Conservation (phyloP, 2,329 filamentous ascomycete genomes). For the Pseudocercospora eumusae region DNA sequence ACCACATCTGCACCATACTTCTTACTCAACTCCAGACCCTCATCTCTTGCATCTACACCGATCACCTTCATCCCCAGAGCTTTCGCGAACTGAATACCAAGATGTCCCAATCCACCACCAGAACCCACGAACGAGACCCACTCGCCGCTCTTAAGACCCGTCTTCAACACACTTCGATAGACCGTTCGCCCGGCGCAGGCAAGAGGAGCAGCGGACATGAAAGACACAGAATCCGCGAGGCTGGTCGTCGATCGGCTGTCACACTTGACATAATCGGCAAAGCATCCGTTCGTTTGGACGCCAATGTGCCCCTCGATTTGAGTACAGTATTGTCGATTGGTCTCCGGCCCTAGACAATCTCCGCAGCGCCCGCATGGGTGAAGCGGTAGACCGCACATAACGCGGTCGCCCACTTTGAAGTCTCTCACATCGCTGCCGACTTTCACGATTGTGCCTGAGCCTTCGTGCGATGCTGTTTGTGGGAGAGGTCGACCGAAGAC, state of each 20-base stretch:
- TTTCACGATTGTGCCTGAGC: constrained; percentile 56
- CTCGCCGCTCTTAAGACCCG: constrained; percentile 44
- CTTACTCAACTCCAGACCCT: constrained; percentile 52
- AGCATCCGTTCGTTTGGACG: constrained; percentile 55
- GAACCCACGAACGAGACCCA: constrained; percentile 50
- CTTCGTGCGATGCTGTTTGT: constrained; percentile 59
- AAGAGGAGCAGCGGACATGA: constrained; percentile 57
- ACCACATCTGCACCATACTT: constrained; percentile 55
- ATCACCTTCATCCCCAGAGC: constrained; percentile 55
- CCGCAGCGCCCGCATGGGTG: constrained; percentile 56
- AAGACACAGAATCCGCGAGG: constrained; percentile 53
- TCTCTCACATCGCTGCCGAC: constrained; percentile 45
- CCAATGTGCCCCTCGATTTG: constrained; percentile 51
- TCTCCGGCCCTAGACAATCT: constrained; percentile 55
- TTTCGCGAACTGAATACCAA: constrained; percentile 56
- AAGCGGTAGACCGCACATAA: constrained; percentile 58
- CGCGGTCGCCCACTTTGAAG: constrained; percentile 55
- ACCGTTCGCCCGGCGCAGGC: constrained; percentile 59
- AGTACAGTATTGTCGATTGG: constrained; percentile 56
- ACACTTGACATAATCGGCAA: constrained; percentile 58
- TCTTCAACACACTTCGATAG: constrained; percentile 51
- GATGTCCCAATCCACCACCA: constrained; percentile 57
- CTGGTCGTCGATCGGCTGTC: constrained; percentile 52
- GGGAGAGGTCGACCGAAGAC: constrained; percentile 54
- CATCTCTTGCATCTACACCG: constrained; percentile 58